A percentile compares a stretch with the other conserved stretches of the same genome.
Evolutionary conservation across 768 basidiomycete species (phyloP).

Genomic region (Agrocybe praecox): DNA sequence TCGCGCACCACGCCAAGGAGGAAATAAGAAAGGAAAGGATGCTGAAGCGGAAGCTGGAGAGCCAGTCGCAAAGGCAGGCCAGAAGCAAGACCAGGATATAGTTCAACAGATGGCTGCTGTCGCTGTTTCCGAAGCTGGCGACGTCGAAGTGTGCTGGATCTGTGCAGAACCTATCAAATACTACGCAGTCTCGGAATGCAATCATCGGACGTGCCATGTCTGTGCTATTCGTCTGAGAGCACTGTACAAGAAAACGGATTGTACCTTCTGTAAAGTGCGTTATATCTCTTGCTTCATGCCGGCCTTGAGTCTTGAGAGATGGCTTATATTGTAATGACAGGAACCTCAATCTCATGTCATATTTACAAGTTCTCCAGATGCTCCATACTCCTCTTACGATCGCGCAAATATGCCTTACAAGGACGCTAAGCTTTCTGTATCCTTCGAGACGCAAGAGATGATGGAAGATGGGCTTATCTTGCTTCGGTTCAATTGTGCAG

Average conservation of each 20-base stretch:
- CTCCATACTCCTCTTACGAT: slow-evolving; percentile 59
- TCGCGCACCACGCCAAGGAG: slow-evolving; percentile 12
- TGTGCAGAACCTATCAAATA: slow-evolving; percentile 95
- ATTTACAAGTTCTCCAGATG: slow-evolving; percentile 69
- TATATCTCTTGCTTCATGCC: background rate
- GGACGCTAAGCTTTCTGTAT: slow-evolving; percentile 74
- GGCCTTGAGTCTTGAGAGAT: background rate
- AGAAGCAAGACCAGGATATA: background rate
- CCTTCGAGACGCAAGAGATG: slow-evolving; percentile 89
- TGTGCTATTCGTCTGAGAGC: slow-evolving; percentile 88
- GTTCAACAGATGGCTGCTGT: slow-evolving; percentile 9
- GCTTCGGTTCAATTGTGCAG: slow-evolving; percentile 94
- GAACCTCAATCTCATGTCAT: slow-evolving; percentile 75
- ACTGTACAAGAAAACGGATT: slow-evolving; percentile 91
- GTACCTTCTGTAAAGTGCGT: slow-evolving; percentile 94
- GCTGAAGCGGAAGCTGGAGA: background rate
- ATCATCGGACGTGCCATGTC: slow-evolving; percentile 94
- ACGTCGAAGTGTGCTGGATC: slow-evolving; percentile 78
- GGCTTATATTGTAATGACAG: slow-evolving; percentile 34
- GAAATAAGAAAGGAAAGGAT: slow-evolving; percentile 8
- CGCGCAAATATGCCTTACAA: slow-evolving; percentile 61
- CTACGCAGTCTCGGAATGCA: slow-evolving; percentile 86
- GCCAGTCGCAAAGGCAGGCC: background rate
- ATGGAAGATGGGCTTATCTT: slow-evolving; percentile 94
- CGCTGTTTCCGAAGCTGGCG: slow-evolving; percentile 25